phyloP scores from a whole-genome alignment of 2,329 filamentous ascomycete species.

The Aspergillus ochraceus region DNA sequence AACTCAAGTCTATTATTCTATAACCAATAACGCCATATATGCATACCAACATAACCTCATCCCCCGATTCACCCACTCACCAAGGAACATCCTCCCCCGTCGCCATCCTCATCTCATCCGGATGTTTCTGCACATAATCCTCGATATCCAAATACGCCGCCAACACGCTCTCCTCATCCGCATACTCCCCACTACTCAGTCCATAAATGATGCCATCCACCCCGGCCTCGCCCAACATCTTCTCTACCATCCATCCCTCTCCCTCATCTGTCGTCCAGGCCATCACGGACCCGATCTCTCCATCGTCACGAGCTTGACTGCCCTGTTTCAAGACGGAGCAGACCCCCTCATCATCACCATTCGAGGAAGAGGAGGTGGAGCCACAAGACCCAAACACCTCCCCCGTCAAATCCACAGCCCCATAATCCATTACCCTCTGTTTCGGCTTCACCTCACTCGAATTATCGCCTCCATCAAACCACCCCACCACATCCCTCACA shows the following conservation, averaged over 20 bases:
- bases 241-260: not conserved
- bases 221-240: not conserved
- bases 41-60: not conserved
- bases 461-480: not conserved
- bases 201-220: slow-evolving; percentile 10
- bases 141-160: slow-evolving; percentile 9
- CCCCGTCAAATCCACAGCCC: not conserved
- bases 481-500: not conserved
- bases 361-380: too few relatives aligned
- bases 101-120: slow-evolving; percentile 11
- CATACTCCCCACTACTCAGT: not conserved
- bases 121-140: slow-evolving; percentile 9
- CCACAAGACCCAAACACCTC: not conserved
- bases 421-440: slow-evolving; percentile 7
- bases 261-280: slow-evolving; percentile 5
- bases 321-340: slow-evolving; percentile 6
- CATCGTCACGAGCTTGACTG: not conserved
- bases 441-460: not conserved
- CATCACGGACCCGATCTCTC: slow-evolving; percentile 3
- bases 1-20: too few relatives aligned
- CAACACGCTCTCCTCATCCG: not conserved
- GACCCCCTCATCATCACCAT: not conserved
- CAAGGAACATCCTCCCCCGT: slow-evolving; percentile 9
- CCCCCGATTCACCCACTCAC: too few relatives aligned
- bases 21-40: too few relatives aligned